Evolutionary conservation across 139 green algal species (phyloP).

Genomic region (Chlamydomonas incerta): DNA sequence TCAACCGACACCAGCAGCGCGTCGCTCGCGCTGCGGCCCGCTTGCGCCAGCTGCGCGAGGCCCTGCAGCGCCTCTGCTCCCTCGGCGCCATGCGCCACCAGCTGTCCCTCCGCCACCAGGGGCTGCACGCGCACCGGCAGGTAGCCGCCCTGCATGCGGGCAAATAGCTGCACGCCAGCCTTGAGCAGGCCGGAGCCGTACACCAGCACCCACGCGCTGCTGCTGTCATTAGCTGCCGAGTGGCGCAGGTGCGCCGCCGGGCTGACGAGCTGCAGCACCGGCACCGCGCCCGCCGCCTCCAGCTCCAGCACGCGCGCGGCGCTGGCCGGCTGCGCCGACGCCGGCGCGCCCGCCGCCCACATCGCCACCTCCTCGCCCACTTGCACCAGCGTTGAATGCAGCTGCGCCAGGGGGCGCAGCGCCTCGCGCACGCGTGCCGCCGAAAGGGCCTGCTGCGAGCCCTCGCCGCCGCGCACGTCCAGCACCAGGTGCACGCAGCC

Average conservation of each 20-base stretch:
- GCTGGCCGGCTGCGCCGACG: not conserved
- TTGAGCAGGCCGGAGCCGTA: not conserved
- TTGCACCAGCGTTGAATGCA: not conserved
- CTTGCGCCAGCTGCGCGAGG: not conserved
- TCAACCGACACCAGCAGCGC: not conserved
- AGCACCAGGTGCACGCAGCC: constrained; percentile 24
- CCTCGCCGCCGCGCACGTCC: constrained; percentile 1
- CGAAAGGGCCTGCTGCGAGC: too few species aligned
- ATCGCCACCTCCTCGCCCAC: not conserved
- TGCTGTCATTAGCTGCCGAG: too few species aligned
- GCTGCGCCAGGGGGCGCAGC: not conserved
- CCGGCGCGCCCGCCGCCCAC: not conserved
- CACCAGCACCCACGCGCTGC: not conserved
- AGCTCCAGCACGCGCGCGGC: not conserved
- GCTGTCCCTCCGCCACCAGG: not conserved
- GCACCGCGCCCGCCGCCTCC: not conserved
- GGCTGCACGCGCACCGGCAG: not conserved
- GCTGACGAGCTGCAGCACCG: constrained; percentile 1
- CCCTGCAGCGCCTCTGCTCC: not conserved
- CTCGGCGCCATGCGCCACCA: not conserved
- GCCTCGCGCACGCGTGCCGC: not conserved
- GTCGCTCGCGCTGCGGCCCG: not conserved
- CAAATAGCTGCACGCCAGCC: not conserved
- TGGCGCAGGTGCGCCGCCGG: not conserved
- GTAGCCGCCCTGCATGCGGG: constrained; percentile 35